Base-by-base conservation (phyloP, 257 asterid species). In the Solanum bulbocastanum region DNA sequence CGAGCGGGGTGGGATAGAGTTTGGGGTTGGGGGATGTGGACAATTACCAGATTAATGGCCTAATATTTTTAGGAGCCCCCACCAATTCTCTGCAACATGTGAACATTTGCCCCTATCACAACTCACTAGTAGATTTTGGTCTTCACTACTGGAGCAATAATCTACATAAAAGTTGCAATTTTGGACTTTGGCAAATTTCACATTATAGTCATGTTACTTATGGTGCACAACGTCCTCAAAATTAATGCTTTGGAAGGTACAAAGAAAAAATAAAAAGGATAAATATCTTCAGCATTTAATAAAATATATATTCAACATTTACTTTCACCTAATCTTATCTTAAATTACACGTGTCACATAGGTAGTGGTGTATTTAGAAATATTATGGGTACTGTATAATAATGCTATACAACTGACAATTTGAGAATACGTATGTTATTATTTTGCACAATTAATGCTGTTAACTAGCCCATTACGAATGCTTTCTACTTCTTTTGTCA, bases 11-110 rank as follows among this genome's bases (percentile, higher is more conserved):
- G 66, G 66, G 11, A 6, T 56, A 56, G 66, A 25, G n/a, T 56
- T 56, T 56, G 62, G 40, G 87, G 60, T 5, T 15, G 22, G 23
- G 40, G 22, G 88, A 89, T 89, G 89, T 86, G 90, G 91, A 90
- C 90, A 86, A 69, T 83, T 89, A 90, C 90, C 91, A 30, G 89
- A 89, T 65, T n/a, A 65, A 49, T 44, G 84, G 84, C 89, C 89
- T 85, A 84, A 87, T 46, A 52, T 42, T 69, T 69, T 44, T 27
- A 23, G 36, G 75, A 86, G 86, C 73, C 89, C 87, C 92, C 73
- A 87, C 87, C 66, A 25, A 46, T 52, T 87, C 84, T 35, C 87
- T 10, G 79, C 39, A 52, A 65, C 89, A 90, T 85, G 92, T 90
- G 91, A 89, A 23, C 76, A 13, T 62, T 36, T 25, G 9, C 4